phyloP scores from a whole-genome alignment of 1,284 basidiomycete genomes.

The Moesziomyces globuligerus region DNA sequence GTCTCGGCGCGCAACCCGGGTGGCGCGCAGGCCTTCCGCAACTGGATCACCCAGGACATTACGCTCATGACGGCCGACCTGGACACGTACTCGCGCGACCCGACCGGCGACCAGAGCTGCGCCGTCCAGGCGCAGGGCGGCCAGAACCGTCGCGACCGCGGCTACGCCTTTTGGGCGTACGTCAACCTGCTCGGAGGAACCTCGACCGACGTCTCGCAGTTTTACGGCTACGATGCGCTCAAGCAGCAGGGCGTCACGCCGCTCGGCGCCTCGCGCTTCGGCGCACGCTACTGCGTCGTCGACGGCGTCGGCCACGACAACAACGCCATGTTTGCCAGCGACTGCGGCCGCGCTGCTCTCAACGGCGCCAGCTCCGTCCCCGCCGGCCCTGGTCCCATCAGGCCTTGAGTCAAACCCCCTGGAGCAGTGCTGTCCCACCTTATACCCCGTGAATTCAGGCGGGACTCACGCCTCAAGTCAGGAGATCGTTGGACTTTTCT shows the following conservation, averaged over 20 bases:
- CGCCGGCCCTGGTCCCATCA: constrained; percentile 20
- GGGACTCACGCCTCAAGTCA: no score
- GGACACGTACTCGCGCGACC: constrained; percentile 37
- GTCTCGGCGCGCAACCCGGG: constrained; percentile 15
- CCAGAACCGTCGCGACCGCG: constrained; percentile 50
- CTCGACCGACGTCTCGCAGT: constrained; percentile 38
- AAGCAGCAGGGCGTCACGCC: constrained; percentile 3
- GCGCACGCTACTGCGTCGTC: constrained; percentile 21
- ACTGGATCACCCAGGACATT: constrained; percentile 32
- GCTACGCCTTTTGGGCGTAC: constrained; percentile 56
- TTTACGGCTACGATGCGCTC: constrained; percentile 28
- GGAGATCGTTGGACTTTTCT: no score
- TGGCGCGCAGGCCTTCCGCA: constrained; percentile 5
- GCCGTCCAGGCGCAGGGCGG: constrained; percentile 48
- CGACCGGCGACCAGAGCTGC: constrained; percentile 37
- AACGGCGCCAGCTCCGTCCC: constrained; percentile 11
- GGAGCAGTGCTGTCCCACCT: no score
- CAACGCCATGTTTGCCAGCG: constrained; percentile 34
- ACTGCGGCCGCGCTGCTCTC: constrained; percentile 37
- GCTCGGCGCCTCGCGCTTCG: constrained; percentile 10
- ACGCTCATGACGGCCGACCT: constrained; percentile 34
- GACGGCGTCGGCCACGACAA: constrained; percentile 29
- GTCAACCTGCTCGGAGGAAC: constrained; percentile 53
- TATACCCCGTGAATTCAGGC: no score
- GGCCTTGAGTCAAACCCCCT: background rate